A percentile compares a stretch with the other conserved stretches of the same genome.
phyloP scores from a whole-genome alignment of 176 grass and related monocot genomes.

The Aegilops umbellulata region DNA sequence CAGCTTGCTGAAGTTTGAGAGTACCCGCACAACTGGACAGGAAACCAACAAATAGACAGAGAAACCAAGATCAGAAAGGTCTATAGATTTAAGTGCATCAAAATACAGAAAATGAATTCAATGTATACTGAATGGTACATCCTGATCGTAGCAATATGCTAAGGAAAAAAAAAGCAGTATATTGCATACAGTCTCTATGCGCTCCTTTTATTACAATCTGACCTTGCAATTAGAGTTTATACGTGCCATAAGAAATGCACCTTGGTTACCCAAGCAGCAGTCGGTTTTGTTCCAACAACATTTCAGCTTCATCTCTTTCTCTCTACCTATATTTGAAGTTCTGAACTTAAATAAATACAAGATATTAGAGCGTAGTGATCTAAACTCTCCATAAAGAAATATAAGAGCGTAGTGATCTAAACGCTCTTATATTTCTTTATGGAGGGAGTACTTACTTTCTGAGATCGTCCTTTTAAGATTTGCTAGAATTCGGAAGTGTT shows the following conservation, averaged over 20 bases:
- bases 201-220: background rate
- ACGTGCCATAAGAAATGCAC: slow-evolving; percentile 3
- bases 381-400: no score
- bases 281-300: background rate
- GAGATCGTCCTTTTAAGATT: slow-evolving; percentile 74
- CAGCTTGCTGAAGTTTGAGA: slow-evolving; percentile 78
- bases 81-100: background rate
- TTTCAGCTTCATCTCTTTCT: background rate
- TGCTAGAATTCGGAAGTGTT: background rate
- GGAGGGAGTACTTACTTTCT: slow-evolving; percentile 58
- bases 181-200: background rate
- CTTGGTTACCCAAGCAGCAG: background rate
- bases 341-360: slow-evolving; percentile 5
- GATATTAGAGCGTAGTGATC: background rate
- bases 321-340: background rate
- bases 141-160: background rate
- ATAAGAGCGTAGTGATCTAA: no score
- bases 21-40: slow-evolving; percentile 79
- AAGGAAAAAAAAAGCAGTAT: background rate
- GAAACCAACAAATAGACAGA: slow-evolving; percentile 21
- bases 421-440: no score
- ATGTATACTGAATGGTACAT: background rate
- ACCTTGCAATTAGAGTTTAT: slow-evolving; percentile 1
- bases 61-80: slow-evolving; percentile 18
- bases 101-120: background rate